Evolutionary conservation across 2,329 filamentous ascomycete species (phyloP).

Genomic region (Aspergillus pseudoviridinutans): DNA sequence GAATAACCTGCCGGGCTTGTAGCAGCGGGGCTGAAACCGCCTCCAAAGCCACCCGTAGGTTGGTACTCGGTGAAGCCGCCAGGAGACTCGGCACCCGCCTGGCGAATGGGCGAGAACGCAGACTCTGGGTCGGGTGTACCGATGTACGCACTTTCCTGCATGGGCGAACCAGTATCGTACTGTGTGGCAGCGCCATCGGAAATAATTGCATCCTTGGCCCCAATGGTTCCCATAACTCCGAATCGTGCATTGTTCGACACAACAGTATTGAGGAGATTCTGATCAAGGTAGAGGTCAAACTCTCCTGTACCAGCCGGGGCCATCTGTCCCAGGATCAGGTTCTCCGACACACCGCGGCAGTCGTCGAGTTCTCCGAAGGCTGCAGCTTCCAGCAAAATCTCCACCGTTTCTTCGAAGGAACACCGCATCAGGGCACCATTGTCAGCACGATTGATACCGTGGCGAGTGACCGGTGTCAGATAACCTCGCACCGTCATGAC

Average conservation of each 20-base stretch:
- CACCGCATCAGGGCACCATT: slow-evolving; percentile 98
- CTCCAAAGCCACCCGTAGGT: slow-evolving; percentile 59
- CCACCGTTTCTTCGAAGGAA: slow-evolving; percentile 98
- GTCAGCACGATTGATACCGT: slow-evolving; percentile 97
- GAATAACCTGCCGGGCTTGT: slow-evolving; percentile 62
- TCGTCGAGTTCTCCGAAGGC: slow-evolving; percentile 94
- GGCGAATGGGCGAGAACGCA: slow-evolving; percentile 68
- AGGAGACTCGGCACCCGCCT: slow-evolving; percentile 60
- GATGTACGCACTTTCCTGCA: slow-evolving; percentile 56
- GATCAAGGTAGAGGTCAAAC: slow-evolving; percentile 89
- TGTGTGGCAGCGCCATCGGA: slow-evolving; percentile 84
- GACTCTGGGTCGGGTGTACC: slow-evolving; percentile 62
- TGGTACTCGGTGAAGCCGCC: slow-evolving; percentile 63
- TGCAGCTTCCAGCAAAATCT: slow-evolving; percentile 94
- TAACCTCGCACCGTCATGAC: slow-evolving; percentile 96
- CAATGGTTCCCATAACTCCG: slow-evolving; percentile 75
- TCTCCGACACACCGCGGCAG: slow-evolving; percentile 96
- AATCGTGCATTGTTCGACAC: slow-evolving; percentile 87
- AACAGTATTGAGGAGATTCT: slow-evolving; percentile 91
- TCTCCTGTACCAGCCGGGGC: slow-evolving; percentile 96
- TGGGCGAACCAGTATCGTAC: slow-evolving; percentile 71
- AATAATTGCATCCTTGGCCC: slow-evolving; percentile 67
- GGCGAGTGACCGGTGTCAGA: slow-evolving; percentile 93
- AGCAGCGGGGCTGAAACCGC: slow-evolving; percentile 62
- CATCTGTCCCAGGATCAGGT: slow-evolving; percentile 96